Conservation (phyloP, 208 protist species). For the Naegleria lovaniensis region DNA sequence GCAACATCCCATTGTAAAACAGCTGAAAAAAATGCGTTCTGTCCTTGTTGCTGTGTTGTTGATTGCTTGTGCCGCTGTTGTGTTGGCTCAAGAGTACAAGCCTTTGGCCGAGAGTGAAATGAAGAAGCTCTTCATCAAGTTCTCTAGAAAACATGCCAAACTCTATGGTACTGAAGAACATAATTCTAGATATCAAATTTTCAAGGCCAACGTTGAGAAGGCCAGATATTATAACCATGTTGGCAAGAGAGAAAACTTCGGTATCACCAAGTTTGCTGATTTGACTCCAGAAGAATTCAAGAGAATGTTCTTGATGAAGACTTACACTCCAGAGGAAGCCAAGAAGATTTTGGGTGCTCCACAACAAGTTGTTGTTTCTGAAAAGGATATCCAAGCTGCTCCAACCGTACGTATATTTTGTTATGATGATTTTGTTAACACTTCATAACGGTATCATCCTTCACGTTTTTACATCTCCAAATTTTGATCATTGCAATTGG, state of each 20-base stretch:
- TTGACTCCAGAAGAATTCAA: constrained; percentile 1
- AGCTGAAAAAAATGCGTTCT: not conserved
- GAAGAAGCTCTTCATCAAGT: not conserved
- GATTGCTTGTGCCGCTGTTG: not conserved
- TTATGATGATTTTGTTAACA: not conserved
- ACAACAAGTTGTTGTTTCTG: not conserved
- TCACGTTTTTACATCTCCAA: no score
- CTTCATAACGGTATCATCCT: not conserved
- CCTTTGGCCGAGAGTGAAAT: not conserved
- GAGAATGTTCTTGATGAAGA: not conserved
- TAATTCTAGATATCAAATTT: not conserved
- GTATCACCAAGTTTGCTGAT: constrained; percentile 9
- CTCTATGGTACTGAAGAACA: not conserved
- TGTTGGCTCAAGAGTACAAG: not conserved
- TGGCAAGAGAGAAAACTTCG: not conserved
- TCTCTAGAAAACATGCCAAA: not conserved
- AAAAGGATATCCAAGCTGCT: not conserved
- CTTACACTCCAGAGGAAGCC: not conserved
- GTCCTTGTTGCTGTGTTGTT: not conserved
- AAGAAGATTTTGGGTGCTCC: not conserved
- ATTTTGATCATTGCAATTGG: not conserved
- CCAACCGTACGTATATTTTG: not conserved
- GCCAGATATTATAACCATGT: not conserved
- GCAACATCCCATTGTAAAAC: no score
- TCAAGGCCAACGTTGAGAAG: constrained; percentile 16